phyloP scores from a whole-genome alignment of 345 rosid genomes.

The Hypericum perforatum region DNA sequence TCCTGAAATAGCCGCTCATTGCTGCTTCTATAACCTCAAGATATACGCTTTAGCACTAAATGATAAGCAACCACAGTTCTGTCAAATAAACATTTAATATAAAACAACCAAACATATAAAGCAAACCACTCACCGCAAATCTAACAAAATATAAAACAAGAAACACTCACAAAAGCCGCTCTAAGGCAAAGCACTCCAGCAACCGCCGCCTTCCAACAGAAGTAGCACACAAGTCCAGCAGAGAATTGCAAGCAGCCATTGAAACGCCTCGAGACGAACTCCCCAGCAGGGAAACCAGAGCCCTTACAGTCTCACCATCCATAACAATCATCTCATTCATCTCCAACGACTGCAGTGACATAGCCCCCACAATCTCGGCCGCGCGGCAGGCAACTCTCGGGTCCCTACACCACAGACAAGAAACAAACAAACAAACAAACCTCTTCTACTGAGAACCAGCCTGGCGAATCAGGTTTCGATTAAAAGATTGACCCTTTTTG shows the following conservation, averaged over 20 bases:
- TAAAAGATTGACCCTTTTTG: not conserved
- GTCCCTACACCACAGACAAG: conserved; percentile 9
- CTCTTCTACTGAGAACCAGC: not conserved
- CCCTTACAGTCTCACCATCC: conserved; percentile 29
- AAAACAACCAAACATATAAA: not conserved
- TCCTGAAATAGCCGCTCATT: no score
- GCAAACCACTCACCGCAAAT: not conserved
- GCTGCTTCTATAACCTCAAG: no score
- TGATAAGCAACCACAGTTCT: no score
- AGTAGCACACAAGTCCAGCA: conserved; percentile 45
- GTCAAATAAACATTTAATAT: no score
- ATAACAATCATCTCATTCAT: conserved; percentile 30
- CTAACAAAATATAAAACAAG: not conserved
- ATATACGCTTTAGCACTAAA: no score
- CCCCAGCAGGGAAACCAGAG: conserved; percentile 22
- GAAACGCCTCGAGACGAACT: conserved; percentile 15
- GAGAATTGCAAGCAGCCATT: conserved; percentile 31
- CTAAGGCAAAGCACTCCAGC: conserved; percentile 31
- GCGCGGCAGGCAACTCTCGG: conserved; percentile 20
- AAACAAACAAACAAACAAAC: not conserved
- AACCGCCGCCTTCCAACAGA: conserved; percentile 30
- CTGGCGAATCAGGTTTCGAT: not conserved
- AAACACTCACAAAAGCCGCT: conserved; percentile 35
- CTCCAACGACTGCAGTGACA: conserved; percentile 29
- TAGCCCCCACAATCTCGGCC: conserved; percentile 35